Conservation (phyloP, 768 basidiomycete genomes). For the Termitomyces titanicus region DNA sequence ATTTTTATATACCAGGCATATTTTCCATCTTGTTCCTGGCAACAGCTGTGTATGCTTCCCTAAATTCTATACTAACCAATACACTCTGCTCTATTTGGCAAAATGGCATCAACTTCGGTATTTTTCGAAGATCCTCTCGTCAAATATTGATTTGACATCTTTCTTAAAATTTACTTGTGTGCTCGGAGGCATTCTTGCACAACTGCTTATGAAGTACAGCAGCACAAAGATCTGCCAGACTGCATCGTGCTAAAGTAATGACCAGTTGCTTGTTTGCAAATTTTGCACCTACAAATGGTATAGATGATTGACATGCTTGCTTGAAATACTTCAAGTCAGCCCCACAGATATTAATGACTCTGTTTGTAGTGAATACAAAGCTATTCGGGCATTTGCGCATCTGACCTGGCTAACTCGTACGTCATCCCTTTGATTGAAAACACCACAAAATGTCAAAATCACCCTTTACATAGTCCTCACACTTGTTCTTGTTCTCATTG, state of each 20-base stretch:
- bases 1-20: conserved; percentile 23
- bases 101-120: too few relatives aligned
- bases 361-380: conserved; percentile 34
- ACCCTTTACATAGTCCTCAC: conserved; percentile 26
- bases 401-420: conserved; percentile 39
- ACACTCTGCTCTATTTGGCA: too few relatives aligned
- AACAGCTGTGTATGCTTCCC: conserved; percentile 30
- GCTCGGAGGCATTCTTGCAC: too few relatives aligned
- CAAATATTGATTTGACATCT: not conserved
- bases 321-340: too few relatives aligned
- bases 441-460: not conserved
- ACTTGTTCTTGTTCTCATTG: conserved; percentile 28
- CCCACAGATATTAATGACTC: conserved; percentile 1
- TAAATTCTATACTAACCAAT: conserved; percentile 6
- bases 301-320: too few relatives aligned
- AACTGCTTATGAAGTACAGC: too few relatives aligned
- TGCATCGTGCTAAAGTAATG: too few relatives aligned
- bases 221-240: too few relatives aligned
- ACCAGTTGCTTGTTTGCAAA: too few relatives aligned
- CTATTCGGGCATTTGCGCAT: conserved; percentile 42
- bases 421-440: conserved; percentile 15
- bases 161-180: too few relatives aligned
- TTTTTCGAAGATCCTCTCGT: too few relatives aligned
- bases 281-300: too few relatives aligned
- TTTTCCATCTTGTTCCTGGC: conserved; percentile 46